phyloP scores from a whole-genome alignment of 1,139 yeast genomes.

The Hemisphaericaspora subhashii region DNA sequence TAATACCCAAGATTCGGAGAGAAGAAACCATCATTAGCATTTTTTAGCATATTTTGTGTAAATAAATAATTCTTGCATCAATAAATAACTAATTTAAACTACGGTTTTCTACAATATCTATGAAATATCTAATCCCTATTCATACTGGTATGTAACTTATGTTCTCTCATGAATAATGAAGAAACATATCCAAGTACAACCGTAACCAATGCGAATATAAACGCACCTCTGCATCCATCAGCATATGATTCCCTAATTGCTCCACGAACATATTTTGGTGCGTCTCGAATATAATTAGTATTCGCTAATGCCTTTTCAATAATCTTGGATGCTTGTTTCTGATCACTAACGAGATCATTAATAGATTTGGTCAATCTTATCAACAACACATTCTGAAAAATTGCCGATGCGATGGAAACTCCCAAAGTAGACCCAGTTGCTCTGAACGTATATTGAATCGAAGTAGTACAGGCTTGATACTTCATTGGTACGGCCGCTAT shows the following conservation, averaged over 20 bases:
- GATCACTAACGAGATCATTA: constrained; percentile 26
- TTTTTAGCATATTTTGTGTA: not conserved
- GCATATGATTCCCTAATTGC: constrained; percentile 51
- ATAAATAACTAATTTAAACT: not conserved
- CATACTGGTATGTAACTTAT: constrained; percentile 39
- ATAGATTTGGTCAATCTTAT: constrained; percentile 20
- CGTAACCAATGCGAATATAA: constrained; percentile 43
- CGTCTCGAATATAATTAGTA: constrained; percentile 52
- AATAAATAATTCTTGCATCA: not conserved
- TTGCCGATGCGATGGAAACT: constrained; percentile 65
- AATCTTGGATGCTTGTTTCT: constrained; percentile 37
- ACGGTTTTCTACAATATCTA: no score
- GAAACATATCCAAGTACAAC: constrained; percentile 40
- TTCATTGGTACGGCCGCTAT: constrained; percentile 63
- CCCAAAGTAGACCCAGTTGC: constrained; percentile 76
- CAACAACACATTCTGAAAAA: constrained; percentile 48
- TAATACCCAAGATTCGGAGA: not conserved
- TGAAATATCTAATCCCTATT: constrained; percentile 28
- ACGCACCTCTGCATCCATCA: constrained; percentile 52
- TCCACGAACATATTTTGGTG: constrained; percentile 49
- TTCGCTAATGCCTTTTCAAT: constrained; percentile 54
- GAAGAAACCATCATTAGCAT: no score
- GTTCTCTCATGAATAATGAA: constrained; percentile 44
- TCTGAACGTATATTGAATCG: constrained; percentile 73
- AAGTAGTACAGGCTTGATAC: constrained; percentile 71